Conservation (phyloP, 805 yeast genomes). For the Lipomyces starkeyi region DNA sequence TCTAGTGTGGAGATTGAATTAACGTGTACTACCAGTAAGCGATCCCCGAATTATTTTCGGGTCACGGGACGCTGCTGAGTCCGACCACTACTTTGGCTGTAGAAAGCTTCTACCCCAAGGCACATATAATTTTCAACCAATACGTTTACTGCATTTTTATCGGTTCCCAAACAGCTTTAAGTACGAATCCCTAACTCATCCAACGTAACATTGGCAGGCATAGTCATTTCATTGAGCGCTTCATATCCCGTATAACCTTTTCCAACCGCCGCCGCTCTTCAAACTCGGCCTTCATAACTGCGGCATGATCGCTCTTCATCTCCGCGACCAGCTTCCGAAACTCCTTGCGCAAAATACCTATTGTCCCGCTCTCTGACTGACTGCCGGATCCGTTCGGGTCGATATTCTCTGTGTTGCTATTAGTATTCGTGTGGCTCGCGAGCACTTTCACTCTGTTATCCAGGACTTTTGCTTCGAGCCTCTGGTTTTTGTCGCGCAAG, state of each 20-base stretch:
- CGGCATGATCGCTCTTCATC: slow-evolving; percentile 23
- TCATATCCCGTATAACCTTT: slow-evolving; percentile 32
- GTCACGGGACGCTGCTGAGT: background rate
- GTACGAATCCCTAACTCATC: background rate
- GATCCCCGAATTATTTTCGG: background rate
- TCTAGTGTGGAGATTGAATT: background rate
- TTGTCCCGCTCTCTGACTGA: slow-evolving; percentile 19
- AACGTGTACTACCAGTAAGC: background rate
- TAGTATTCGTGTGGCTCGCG: slow-evolving; percentile 6
- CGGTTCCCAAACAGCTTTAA: background rate
- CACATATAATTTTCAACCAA: background rate
- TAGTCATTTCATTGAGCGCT: slow-evolving; percentile 21
- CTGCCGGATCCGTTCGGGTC: background rate
- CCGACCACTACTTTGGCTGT: background rate
- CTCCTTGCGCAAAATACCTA: slow-evolving; percentile 30
- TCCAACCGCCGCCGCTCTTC: slow-evolving; percentile 37
- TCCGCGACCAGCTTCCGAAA: slow-evolving; percentile 33
- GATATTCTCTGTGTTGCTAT: slow-evolving; percentile 2
- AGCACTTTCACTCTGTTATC: slow-evolving; percentile 26
- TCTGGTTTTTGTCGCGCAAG: slow-evolving; percentile 23
- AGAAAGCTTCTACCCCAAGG: too few species aligned
- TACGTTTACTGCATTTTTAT: background rate
- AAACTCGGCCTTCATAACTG: slow-evolving; percentile 29
- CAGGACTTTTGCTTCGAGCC: slow-evolving; percentile 23
- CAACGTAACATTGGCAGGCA: background rate